A percentile compares a stretch with the other conserved stretches of the same genome.
Conservation (phyloP, 2,329 filamentous ascomycete species). For the Neophaeococcomyces aloes region DNA sequence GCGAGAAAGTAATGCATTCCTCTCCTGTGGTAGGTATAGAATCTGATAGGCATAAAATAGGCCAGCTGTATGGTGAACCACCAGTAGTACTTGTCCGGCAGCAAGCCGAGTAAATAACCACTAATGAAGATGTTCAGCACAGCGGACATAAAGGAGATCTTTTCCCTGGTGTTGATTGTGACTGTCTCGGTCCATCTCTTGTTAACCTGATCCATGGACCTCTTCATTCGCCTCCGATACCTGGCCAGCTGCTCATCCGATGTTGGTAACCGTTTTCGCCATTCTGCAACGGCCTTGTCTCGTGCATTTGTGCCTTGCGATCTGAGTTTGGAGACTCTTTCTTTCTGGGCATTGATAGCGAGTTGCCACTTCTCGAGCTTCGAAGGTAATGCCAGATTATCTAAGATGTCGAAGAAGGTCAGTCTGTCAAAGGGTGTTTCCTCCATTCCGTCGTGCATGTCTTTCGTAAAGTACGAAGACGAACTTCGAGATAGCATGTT, state of each 20-base stretch:
- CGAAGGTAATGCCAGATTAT: slow-evolving; percentile 81
- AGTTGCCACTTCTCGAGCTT: slow-evolving; percentile 84
- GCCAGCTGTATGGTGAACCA: slow-evolving; percentile 84
- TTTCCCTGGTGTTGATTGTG: slow-evolving; percentile 79
- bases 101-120: slow-evolving; percentile 81
- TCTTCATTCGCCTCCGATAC: slow-evolving; percentile 77
- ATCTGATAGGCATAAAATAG: slow-evolving; percentile 96
- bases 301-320: slow-evolving; percentile 67
- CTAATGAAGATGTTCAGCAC: slow-evolving; percentile 97
- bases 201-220: slow-evolving; percentile 76
- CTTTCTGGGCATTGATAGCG: slow-evolving; percentile 68
- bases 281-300: slow-evolving; percentile 84
- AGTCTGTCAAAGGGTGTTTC: slow-evolving; percentile 79
- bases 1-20: slow-evolving; percentile 96
- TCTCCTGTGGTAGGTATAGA: slow-evolving; percentile 77
- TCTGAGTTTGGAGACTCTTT: slow-evolving; percentile 65
- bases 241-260: slow-evolving; percentile 88
- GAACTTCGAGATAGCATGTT: slow-evolving; percentile 57
- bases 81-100: slow-evolving; percentile 73
- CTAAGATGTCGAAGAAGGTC: slow-evolving; percentile 83
- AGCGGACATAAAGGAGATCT: slow-evolving; percentile 89
- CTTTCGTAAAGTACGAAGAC: slow-evolving; percentile 71
- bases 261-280: slow-evolving; percentile 72
- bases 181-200: slow-evolving; percentile 82
- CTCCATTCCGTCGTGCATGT: slow-evolving; percentile 80